phyloP scores from a whole-genome alignment of 208 protist species.

The Leptomonas seymouri region DNA sequence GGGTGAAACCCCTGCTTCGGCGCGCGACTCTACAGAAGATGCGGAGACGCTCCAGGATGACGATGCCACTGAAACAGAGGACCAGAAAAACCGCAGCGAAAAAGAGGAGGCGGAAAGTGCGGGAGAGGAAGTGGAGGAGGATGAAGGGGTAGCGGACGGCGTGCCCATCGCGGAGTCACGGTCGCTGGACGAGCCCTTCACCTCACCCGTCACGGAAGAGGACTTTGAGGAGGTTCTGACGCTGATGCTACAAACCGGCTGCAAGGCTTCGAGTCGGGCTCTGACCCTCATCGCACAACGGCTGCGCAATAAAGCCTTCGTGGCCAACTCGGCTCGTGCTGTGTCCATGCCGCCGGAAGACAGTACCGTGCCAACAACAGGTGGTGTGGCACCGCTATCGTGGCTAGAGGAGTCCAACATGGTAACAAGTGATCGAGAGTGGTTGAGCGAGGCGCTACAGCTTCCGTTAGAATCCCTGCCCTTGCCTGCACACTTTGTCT shows the following conservation, averaged over 20 bases:
- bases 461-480: background rate
- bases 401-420: constrained; percentile 3
- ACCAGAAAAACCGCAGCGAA: no score
- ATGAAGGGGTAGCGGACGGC: constrained; percentile 1
- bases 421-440: background rate
- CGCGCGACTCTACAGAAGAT: no score
- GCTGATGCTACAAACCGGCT: constrained; percentile 25
- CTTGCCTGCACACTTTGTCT: constrained; percentile 67
- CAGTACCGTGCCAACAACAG: background rate
- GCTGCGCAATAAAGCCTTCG: constrained; percentile 5
- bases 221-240: constrained; percentile 43
- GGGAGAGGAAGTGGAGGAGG: background rate
- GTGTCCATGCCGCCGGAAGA: background rate
- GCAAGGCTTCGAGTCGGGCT: constrained; percentile 17
- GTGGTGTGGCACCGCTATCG: background rate
- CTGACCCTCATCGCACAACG: constrained; percentile 4
- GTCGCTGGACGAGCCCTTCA: constrained; percentile 10
- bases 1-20: no score
- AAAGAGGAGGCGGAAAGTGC: background rate
- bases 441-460: background rate
- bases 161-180: background rate
- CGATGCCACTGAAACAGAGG: no score
- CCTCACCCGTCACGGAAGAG: constrained; percentile 14
- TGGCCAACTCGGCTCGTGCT: background rate
- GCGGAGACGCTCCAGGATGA: no score